Evolutionary conservation across 148 eudicot species (phyloP).

Genomic region (Spergularia bocconei): DNA sequence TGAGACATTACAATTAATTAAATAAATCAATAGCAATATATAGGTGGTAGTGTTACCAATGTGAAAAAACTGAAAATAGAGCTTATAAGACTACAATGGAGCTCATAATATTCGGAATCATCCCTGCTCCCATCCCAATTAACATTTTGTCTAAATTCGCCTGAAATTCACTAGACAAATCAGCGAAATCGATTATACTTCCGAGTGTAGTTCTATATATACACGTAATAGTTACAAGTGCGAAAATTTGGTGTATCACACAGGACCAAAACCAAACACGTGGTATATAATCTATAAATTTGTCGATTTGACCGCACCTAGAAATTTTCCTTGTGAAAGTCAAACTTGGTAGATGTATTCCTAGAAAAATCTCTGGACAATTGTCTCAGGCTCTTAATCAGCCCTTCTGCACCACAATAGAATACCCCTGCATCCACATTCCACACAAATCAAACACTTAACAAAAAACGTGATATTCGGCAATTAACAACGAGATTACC

Average conservation of each 20-base stretch:
- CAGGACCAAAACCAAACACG: background rate
- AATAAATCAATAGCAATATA: too few relatives aligned
- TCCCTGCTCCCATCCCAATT: too few relatives aligned
- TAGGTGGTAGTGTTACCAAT: too few relatives aligned
- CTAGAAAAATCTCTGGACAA: constrained; percentile 34
- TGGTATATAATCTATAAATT: too few relatives aligned
- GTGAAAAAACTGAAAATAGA: too few relatives aligned
- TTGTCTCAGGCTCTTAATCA: constrained; percentile 31
- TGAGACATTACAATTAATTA: too few relatives aligned
- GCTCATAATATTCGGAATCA: too few relatives aligned
- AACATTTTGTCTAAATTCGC: too few relatives aligned
- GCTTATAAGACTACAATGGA: too few relatives aligned
- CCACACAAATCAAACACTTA: background rate
- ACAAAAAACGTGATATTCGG: too few relatives aligned
- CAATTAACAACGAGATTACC: too few relatives aligned
- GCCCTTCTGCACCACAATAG: constrained; percentile 43
- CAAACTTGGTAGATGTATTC: constrained; percentile 39
- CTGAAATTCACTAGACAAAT: background rate
- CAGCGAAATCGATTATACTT: background rate
- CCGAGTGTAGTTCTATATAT: background rate
- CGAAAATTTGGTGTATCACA: too few relatives aligned
- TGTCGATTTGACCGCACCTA: background rate
- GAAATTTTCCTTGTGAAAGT: constrained; percentile 37
- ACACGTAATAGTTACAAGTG: background rate
- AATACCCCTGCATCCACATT: constrained; percentile 38